Evolutionary conservation across 1,284 basidiomycete species (phyloP).

Genomic region (Limonomyces culmigenus): DNA sequence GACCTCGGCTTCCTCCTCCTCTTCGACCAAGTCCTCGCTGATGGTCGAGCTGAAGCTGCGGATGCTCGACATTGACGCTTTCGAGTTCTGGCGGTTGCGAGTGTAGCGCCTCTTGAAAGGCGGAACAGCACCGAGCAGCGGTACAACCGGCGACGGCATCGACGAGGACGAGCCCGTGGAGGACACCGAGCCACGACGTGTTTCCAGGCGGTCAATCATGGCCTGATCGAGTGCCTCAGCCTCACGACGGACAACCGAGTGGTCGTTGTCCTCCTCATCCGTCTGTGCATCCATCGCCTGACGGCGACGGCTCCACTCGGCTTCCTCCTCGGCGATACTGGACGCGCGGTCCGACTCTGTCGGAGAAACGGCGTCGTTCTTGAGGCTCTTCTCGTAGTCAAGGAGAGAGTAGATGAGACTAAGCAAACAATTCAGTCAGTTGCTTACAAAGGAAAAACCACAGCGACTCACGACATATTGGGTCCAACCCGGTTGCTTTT

Average conservation of each 20-base stretch:
- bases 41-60: constrained; percentile 47
- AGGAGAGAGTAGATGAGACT: constrained; percentile 93
- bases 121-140: background rate
- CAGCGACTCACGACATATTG: constrained; percentile 77
- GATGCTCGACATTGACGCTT: constrained; percentile 53
- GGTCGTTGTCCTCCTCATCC: constrained; percentile 36
- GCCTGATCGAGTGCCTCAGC: constrained; percentile 63
- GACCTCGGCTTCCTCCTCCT: constrained; percentile 58
- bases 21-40: constrained; percentile 66
- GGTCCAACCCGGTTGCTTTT: constrained; percentile 84
- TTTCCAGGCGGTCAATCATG: constrained; percentile 64
- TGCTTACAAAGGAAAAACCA: background rate
- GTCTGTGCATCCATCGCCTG: constrained; percentile 40
- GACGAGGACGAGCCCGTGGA: constrained; percentile 51
- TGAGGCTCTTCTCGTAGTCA: constrained; percentile 77
- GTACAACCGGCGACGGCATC: constrained; percentile 9
- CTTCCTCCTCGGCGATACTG: constrained; percentile 46
- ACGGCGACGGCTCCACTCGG: constrained; percentile 69
- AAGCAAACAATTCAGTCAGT: constrained; percentile 5
- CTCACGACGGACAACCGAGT: constrained; percentile 47
- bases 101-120: constrained; percentile 44
- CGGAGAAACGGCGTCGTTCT: constrained; percentile 30
- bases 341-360: constrained; percentile 34
- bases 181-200: constrained; percentile 32
- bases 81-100: constrained; percentile 36